phyloP scores from a whole-genome alignment of 202 grass and related monocot genomes.

The Panicum hallii region DNA sequence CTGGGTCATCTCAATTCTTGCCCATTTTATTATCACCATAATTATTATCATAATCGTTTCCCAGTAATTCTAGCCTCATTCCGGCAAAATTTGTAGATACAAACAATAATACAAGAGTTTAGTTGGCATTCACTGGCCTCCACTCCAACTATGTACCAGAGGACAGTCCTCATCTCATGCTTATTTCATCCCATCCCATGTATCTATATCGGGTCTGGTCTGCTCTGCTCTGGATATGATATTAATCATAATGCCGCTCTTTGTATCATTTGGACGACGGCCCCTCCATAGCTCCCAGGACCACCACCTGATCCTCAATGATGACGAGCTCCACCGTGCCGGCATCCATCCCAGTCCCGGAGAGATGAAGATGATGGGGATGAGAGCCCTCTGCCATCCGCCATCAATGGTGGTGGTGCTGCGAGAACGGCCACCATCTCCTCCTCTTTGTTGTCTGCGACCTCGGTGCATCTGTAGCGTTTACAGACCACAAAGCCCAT shows the following conservation, averaged over 20 bases:
- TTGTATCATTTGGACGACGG: not conserved
- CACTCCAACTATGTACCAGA: slow-evolving; percentile 52
- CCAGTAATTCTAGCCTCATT: slow-evolving; percentile 53
- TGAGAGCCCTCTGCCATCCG: slow-evolving; percentile 2
- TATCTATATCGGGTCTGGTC: slow-evolving; percentile 46
- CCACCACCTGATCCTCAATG: slow-evolving; percentile 31
- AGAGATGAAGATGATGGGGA: not conserved
- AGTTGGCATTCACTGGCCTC: slow-evolving; percentile 23
- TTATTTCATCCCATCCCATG: slow-evolving; percentile 50
- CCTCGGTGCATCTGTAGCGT: slow-evolving; percentile 63
- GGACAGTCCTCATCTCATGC: slow-evolving; percentile 18
- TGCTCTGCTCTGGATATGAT: slow-evolving; percentile 9
- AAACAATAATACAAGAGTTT: slow-evolving; percentile 38
- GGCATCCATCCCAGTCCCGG: not conserved
- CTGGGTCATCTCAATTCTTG: not conserved
- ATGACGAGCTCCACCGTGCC: slow-evolving; percentile 22
- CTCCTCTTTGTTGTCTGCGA: slow-evolving; percentile 75
- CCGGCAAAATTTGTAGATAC: slow-evolving; percentile 62
- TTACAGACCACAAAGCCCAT: slow-evolving; percentile 1
- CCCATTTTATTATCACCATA: slow-evolving; percentile 5
- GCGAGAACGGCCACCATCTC: slow-evolving; percentile 88
- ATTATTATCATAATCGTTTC: slow-evolving; percentile 32
- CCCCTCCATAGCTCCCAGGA: slow-evolving; percentile 4
- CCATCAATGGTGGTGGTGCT: slow-evolving; percentile 57
- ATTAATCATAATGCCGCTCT: slow-evolving; percentile 19